Evolutionary conservation across 768 basidiomycete species (phyloP).

Genomic region (Agrocybe praecox): DNA sequence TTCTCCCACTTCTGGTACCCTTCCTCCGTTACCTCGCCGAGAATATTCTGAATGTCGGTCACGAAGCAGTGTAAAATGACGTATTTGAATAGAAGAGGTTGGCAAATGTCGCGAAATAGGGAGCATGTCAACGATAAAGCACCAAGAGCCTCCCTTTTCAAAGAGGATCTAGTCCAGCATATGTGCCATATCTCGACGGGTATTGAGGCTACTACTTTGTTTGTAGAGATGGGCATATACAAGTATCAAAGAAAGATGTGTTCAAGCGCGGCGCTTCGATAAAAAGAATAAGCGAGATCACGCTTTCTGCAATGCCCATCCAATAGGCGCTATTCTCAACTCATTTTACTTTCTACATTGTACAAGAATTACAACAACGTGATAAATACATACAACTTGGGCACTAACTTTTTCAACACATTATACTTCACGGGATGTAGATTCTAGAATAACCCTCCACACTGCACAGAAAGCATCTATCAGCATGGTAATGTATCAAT

Average conservation of each 20-base stretch:
- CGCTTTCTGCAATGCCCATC: no score
- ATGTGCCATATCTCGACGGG: slow-evolving; percentile 6
- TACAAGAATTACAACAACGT: not conserved
- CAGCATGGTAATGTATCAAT: no score
- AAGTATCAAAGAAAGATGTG: slow-evolving; percentile 28
- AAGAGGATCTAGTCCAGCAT: not conserved
- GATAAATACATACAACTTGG: not conserved
- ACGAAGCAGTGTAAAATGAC: not conserved
- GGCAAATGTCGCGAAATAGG: slow-evolving; percentile 5
- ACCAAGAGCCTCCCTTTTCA: not conserved
- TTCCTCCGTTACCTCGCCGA: not conserved
- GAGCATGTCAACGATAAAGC: not conserved
- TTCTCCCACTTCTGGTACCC: not conserved
- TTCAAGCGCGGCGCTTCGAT: slow-evolving; percentile 6
- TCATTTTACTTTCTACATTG: not conserved
- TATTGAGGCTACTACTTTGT: not conserved
- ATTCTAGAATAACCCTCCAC: slow-evolving; percentile 64
- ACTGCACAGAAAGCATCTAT: slow-evolving; percentile 16
- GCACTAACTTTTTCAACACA: not conserved
- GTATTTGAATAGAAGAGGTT: not conserved
- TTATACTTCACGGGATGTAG: slow-evolving; percentile 53
- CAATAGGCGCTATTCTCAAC: no score
- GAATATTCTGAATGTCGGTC: not conserved
- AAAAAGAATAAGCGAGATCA: slow-evolving; percentile 8
- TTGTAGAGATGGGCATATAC: not conserved